Evolutionary conservation across 1,284 basidiomycete genomes (phyloP).

Genomic region (Ceratobasidium sp.): DNA sequence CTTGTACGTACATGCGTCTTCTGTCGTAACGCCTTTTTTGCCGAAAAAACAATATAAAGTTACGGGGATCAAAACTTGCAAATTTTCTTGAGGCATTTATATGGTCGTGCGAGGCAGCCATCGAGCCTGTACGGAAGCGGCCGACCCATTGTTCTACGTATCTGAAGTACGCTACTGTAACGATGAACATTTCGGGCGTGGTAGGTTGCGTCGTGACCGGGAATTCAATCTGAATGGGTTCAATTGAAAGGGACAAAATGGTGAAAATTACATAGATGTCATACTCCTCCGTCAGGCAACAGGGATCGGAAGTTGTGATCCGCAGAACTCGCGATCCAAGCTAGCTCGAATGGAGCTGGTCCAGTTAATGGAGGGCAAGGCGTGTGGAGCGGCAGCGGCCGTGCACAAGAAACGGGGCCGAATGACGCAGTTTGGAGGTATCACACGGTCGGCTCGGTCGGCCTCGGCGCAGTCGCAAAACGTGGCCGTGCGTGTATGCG

Average conservation of each 20-base stretch:
- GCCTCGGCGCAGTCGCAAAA: slow-evolving; percentile 31
- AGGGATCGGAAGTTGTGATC: background rate
- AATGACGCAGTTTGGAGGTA: background rate
- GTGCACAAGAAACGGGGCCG: background rate
- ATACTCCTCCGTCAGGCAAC: background rate
- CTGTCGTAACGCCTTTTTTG: slow-evolving; percentile 13
- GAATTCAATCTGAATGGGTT: background rate
- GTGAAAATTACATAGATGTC: slow-evolving; percentile 1
- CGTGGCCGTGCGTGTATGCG: slow-evolving; percentile 41
- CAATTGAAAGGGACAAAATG: background rate
- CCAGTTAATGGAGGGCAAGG: background rate
- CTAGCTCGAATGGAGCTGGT: slow-evolving; percentile 22
- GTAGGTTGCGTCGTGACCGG: slow-evolving; percentile 4
- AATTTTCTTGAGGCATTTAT: slow-evolving; percentile 35
- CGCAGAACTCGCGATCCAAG: slow-evolving; percentile 6
- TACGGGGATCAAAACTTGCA: slow-evolving; percentile 36
- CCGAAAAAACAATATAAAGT: slow-evolving; percentile 30
- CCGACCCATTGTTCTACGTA: slow-evolving; percentile 8
- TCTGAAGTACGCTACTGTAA: slow-evolving; percentile 3
- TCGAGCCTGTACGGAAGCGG: background rate
- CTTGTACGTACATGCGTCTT: slow-evolving; percentile 7
- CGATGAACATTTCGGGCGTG: background rate
- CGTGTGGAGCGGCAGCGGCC: background rate
- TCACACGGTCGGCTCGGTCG: slow-evolving; percentile 3
- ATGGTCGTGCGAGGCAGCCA: slow-evolving; percentile 5